A percentile compares a stretch with the other conserved stretches of the same genome.
Conservation (phyloP, 1,284 basidiomycete species). For the Trichosporon asahii region DNA sequence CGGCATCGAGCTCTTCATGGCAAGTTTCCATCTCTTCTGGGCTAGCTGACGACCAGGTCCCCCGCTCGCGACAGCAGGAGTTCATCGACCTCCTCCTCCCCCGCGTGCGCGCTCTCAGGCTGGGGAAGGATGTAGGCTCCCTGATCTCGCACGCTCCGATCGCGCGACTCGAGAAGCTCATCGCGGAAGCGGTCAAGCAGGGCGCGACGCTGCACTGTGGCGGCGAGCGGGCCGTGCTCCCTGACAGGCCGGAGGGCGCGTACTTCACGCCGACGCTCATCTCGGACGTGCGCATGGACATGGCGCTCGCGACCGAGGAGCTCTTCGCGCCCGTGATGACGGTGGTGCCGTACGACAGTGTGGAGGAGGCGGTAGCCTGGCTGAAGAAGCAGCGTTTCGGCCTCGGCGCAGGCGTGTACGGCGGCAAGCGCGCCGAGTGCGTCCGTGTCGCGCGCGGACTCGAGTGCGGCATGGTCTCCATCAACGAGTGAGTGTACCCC, state of each 20-base stretch:
- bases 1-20: conserved; percentile 87
- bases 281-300: conserved; percentile 68
- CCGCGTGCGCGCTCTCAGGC: conserved; percentile 64
- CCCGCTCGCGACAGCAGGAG: conserved; percentile 52
- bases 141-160: conserved; percentile 60
- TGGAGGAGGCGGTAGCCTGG: conserved; percentile 77
- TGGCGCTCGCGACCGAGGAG: conserved; percentile 76
- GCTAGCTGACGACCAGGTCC: conserved; percentile 50
- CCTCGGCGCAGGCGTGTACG: conserved; percentile 94
- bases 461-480: conserved; percentile 92
- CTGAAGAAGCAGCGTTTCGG: conserved; percentile 85
- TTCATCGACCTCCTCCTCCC: conserved; percentile 65
- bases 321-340: conserved; percentile 87
- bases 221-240: conserved; percentile 62
- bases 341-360: conserved; percentile 72
- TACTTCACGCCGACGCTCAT: conserved; percentile 89
- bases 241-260: conserved; percentile 63
- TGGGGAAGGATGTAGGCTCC: conserved; percentile 55
- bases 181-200: conserved; percentile 64
- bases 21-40: conserved; percentile 42
- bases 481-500: conserved; percentile 78
- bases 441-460: conserved; percentile 70
- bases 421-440: conserved; percentile 70
- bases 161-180: conserved; percentile 64
- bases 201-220: conserved; percentile 67